Base-by-base conservation (phyloP, 2,329 filamentous ascomycete genomes). In the Pseudocercospora crystallina region DNA sequence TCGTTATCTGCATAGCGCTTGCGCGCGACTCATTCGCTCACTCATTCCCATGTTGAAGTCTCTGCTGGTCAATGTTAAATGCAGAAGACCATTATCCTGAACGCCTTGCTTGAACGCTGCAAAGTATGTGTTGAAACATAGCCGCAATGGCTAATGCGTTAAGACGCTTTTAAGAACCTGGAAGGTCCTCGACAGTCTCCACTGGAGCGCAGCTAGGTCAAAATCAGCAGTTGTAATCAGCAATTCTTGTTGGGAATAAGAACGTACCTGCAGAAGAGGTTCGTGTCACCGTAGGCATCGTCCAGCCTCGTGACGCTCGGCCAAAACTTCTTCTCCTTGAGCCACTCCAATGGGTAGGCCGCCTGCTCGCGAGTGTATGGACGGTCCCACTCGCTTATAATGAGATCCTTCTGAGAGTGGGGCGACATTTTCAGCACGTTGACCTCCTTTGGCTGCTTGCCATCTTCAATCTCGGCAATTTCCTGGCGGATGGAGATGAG, bases 321-420 rank as follows among this genome's bases (percentile, higher is more conserved):
- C 92, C 92, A 97, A 75, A 96, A 96, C 78, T 97, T 97, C 86
- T 95, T 96, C 81, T 96, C 89, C 70, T 82, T 81, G 56, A 97
- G 73, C 73, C 83, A 95, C 0, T 84, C 77, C 56, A 95, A 69
- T 13, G 92, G 92, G 69, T 96, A 97, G 0, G 90, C 92, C 0
- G 92, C 92, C 72, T 85, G 80, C 74, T 94, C 86, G 26, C 90
- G 77, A 1, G 79, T 82, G 70, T 97, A 97, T 1, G 83, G 78
- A n/a, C 92, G 79, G 56, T 89, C 79, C 92, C 92, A 97, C 62
- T 89, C 83, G 2, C 81, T 81, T 1, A 79, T 66, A 42, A 96
- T 77, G 31, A 97, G 73, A 69, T 96, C 92, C 42, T 83, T 81
- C 73, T 91, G 84, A 1, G 86, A 87, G 73, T 97, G 92, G 5